phyloP scores from a whole-genome alignment of 768 basidiomycete genomes.

The Termitomyces sp. region DNA sequence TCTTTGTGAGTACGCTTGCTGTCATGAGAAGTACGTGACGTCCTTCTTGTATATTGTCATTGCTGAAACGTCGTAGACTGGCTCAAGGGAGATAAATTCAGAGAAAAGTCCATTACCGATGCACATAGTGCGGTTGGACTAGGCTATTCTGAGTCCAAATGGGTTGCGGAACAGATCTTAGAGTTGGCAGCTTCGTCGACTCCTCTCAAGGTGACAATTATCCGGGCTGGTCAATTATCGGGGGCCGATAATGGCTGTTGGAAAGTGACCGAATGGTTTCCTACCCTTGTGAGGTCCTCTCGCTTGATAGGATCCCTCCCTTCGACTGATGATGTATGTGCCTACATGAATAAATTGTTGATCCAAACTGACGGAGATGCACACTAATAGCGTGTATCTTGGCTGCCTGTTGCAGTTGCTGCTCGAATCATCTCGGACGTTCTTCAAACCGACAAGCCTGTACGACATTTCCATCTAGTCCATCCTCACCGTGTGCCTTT shows the following conservation, averaged over 20 bases:
- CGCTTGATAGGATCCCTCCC: constrained; percentile 2
- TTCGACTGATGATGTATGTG: neutral
- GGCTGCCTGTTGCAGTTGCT: constrained; percentile 20
- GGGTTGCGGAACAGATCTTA: constrained; percentile 38
- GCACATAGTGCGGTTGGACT: constrained; percentile 20
- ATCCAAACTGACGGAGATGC: neutral
- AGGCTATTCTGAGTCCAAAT: constrained; percentile 41
- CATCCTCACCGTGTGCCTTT: constrained; percentile 11
- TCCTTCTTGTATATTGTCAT: neutral
- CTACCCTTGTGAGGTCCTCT: constrained; percentile 20
- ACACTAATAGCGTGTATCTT: constrained; percentile 11
- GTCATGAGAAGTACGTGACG: constrained; percentile 7
- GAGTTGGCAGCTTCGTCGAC: constrained; percentile 13
- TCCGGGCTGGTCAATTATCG: constrained; percentile 36
- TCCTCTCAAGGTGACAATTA: constrained; percentile 17
- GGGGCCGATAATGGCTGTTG: constrained; percentile 33
- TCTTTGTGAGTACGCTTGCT: constrained; percentile 35
- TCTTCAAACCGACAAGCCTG: neutral
- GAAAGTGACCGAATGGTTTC: constrained; percentile 34
- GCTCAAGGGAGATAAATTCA: neutral
- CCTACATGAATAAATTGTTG: neutral
- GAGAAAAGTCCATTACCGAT: constrained; percentile 18
- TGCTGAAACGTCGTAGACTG: neutral
- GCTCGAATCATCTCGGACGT: constrained; percentile 17
- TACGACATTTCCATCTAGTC: constrained; percentile 13